A percentile compares a stretch with the other conserved stretches of the same genome.
phyloP scores from a whole-genome alignment of 73 alveolate genomes.

The Paramecium sexaurelia region DNA sequence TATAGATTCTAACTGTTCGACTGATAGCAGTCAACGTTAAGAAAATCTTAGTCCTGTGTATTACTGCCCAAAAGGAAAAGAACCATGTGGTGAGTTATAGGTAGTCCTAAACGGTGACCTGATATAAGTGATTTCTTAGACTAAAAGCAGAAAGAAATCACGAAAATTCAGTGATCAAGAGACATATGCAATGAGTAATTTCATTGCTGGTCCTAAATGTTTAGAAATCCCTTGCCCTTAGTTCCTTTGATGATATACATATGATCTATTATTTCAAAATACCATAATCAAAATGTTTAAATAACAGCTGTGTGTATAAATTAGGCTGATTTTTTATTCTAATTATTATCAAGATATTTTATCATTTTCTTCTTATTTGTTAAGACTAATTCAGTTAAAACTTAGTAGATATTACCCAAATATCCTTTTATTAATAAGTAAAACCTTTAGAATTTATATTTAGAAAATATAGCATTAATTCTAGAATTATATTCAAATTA shows the following conservation, averaged over 20 bases:
- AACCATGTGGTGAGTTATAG: constrained; percentile 44
- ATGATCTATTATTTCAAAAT: neutral
- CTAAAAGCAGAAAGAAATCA: constrained; percentile 30
- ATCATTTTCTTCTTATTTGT: neutral
- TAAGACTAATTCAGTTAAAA: neutral
- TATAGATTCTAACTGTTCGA: constrained; percentile 44
- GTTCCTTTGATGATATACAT: constrained; percentile 25
- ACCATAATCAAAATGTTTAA: neutral
- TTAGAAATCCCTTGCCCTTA: constrained; percentile 19
- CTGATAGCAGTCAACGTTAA: constrained; percentile 47
- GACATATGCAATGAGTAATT: constrained; percentile 57
- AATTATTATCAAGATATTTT: neutral
- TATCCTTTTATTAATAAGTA: neutral
- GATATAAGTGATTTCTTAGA: constrained; percentile 36
- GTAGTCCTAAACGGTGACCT: constrained; percentile 35
- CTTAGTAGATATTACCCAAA: neutral
- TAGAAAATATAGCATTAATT: too few relatives aligned
- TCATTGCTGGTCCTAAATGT: constrained; percentile 40
- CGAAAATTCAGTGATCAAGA: constrained; percentile 53
- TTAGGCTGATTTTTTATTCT: neutral
- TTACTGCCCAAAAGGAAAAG: constrained; percentile 46
- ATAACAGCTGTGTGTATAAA: neutral
- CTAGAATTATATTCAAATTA: neutral
- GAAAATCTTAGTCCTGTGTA: constrained; percentile 36
- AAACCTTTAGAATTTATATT: too few relatives aligned